Conservation (phyloP, 148 eudicot species). For the Camellia sinensis region DNA sequence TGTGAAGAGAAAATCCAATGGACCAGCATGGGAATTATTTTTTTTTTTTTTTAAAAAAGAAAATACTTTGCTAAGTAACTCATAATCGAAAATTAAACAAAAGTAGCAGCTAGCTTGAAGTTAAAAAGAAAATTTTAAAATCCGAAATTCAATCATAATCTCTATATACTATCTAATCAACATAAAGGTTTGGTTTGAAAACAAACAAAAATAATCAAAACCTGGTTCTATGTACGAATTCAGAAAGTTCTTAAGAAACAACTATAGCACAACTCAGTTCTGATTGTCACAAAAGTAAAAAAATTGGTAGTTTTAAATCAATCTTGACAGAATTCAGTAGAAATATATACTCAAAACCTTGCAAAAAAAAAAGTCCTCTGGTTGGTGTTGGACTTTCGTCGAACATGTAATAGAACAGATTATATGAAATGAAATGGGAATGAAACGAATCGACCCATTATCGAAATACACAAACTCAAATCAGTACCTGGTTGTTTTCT, state of each 20-base stretch:
- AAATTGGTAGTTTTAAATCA: neutral
- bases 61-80: neutral
- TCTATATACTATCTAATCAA: neutral
- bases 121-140: neutral
- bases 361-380: neutral
- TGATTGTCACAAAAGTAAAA: neutral
- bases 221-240: neutral
- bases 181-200: neutral
- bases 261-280: neutral
- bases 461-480: neutral
- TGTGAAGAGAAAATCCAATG: neutral
- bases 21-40: neutral
- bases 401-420: no score
- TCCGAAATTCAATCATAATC: neutral
- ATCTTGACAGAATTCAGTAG: neutral
- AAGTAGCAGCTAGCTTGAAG: no score
- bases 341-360: neutral
- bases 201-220: neutral
- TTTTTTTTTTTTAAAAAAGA: neutral
- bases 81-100: neutral
- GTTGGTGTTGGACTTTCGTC: no score
- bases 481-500: constrained; percentile 3
- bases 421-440: neutral
- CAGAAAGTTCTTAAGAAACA: neutral
- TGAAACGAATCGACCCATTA: constrained; percentile 29